A percentile compares a stretch with the other conserved stretches of the same genome.
Evolutionary conservation across 176 grass and related monocot species (phyloP).

Genomic region (Musa beccarii): DNA sequence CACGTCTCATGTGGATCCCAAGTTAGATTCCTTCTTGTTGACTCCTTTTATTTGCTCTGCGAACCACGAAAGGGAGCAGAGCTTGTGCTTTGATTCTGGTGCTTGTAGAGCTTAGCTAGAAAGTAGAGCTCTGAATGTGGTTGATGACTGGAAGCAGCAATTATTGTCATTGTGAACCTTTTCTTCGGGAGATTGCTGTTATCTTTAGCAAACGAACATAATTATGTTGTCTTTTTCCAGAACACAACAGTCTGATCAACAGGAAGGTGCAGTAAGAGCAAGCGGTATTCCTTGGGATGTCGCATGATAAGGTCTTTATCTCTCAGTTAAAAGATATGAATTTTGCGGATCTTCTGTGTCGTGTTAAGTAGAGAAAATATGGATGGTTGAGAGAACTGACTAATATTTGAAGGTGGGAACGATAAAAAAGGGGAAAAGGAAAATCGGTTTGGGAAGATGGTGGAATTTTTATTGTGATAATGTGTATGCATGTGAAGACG

Average conservation of each 20-base stretch:
- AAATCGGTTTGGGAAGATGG: too few species aligned
- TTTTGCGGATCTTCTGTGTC: not conserved
- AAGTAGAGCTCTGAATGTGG: not conserved
- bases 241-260: not conserved
- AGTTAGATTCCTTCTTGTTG: not conserved
- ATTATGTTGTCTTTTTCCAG: not conserved
- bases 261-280: not conserved
- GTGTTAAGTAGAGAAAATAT: not conserved
- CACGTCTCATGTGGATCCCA: not conserved
- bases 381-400: not conserved
- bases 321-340: not conserved
- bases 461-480: too few species aligned
- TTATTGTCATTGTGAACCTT: not conserved
- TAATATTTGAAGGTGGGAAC: too few species aligned
- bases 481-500: too few species aligned
- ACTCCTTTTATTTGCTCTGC: too few species aligned
- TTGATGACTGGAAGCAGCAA: not conserved
- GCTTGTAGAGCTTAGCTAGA: not conserved
- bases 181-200: not conserved
- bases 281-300: not conserved
- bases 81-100: not conserved
- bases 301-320: not conserved
- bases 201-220: not conserved
- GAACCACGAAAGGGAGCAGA: not conserved
- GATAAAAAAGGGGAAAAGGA: too few species aligned